Conservation (phyloP, 2,329 filamentous ascomycete species). For the Neurospora crassa region DNA sequence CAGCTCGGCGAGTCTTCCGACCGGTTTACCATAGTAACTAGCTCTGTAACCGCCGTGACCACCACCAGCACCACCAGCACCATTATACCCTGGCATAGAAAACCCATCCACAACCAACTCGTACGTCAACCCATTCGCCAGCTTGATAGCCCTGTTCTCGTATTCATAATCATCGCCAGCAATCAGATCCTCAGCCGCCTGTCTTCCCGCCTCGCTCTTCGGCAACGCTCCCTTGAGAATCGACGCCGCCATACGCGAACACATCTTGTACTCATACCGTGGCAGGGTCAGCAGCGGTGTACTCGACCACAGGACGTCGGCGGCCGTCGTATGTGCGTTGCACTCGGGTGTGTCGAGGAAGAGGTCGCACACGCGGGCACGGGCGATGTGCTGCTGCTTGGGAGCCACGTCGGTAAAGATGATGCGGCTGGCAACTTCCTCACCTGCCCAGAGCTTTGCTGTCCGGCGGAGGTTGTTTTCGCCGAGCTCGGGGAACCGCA, state of each 20-base stretch:
- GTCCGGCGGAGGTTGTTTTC: constrained; percentile 77
- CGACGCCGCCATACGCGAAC: constrained; percentile 92
- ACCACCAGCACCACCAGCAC: constrained; percentile 19
- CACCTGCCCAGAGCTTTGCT: constrained; percentile 72
- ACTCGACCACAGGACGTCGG: constrained; percentile 92
- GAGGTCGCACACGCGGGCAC: constrained; percentile 83
- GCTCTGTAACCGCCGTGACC: constrained; percentile 15
- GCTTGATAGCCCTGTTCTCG: constrained; percentile 62
- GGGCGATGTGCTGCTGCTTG: constrained; percentile 86
- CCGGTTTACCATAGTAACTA: constrained; percentile 36
- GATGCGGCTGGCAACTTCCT: constrained; percentile 76
- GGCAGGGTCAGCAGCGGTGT: constrained; percentile 86
- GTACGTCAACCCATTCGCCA: constrained; percentile 59
- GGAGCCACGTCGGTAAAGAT: constrained; percentile 90
- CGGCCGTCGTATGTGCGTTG: constrained; percentile 95
- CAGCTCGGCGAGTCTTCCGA: constrained; percentile 67
- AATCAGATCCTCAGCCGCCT: constrained; percentile 66
- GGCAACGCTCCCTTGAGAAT: constrained; percentile 87
- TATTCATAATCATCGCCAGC: constrained; percentile 73
- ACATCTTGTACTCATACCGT: constrained; percentile 97
- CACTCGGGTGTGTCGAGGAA: constrained; percentile 97
- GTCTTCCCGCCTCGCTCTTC: constrained; percentile 53
- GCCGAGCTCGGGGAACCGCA: constrained; percentile 92
- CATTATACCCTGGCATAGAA: not conserved
- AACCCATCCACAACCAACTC: constrained; percentile 21